These are phyloP conservation scores for Huiozyma naganishii DNA, from an alignment of 805 yeast species.

Conservation along the genomic window DNA sequence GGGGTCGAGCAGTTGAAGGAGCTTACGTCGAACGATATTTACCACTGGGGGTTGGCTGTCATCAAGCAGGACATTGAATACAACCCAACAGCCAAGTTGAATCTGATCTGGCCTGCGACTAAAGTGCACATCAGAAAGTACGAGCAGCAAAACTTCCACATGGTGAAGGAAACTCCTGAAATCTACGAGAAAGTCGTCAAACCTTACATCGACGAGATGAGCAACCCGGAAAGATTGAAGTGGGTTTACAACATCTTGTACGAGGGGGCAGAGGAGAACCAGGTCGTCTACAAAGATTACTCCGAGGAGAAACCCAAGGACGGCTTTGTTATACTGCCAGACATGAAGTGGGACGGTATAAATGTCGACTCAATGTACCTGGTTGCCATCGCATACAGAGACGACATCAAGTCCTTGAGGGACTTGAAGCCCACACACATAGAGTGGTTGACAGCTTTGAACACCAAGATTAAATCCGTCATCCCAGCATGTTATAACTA, in stretches of 20 bases:
- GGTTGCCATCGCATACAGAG: slow-evolving; percentile 61
- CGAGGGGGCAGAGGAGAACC: slow-evolving; percentile 76
- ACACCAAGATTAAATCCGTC: slow-evolving; percentile 34
- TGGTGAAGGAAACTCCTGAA: slow-evolving; percentile 74
- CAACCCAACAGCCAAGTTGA: slow-evolving; percentile 57
- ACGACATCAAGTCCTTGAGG: slow-evolving; percentile 62
- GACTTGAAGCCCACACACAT: slow-evolving; percentile 56
- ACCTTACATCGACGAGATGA: slow-evolving; percentile 70
- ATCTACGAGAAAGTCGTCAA: slow-evolving; percentile 48
- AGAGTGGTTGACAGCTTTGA: slow-evolving; percentile 43
- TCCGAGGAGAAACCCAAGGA: slow-evolving; percentile 37
- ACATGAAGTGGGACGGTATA: slow-evolving; percentile 92
- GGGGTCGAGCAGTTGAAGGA: slow-evolving; percentile 21
- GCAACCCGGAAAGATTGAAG: slow-evolving; percentile 59
- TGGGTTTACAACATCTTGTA: slow-evolving; percentile 87
- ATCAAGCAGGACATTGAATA: slow-evolving; percentile 35
- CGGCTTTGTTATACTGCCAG: slow-evolving; percentile 81
- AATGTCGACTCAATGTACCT: slow-evolving; percentile 62
- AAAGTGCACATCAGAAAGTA: slow-evolving; percentile 73
- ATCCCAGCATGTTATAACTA: slow-evolving; percentile 38
- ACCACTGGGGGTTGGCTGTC: slow-evolving; percentile 64
- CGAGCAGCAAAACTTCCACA: slow-evolving; percentile 45
- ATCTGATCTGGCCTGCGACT: slow-evolving; percentile 82
- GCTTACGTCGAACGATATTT: slow-evolving; percentile 72
- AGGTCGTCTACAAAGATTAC: slow-evolving; percentile 54